Evolutionary conservation across 2,329 filamentous ascomycete species (phyloP), one percentile per base, ranked within the genome.

Genomic region (Colletotrichum kahawae): DNA sequence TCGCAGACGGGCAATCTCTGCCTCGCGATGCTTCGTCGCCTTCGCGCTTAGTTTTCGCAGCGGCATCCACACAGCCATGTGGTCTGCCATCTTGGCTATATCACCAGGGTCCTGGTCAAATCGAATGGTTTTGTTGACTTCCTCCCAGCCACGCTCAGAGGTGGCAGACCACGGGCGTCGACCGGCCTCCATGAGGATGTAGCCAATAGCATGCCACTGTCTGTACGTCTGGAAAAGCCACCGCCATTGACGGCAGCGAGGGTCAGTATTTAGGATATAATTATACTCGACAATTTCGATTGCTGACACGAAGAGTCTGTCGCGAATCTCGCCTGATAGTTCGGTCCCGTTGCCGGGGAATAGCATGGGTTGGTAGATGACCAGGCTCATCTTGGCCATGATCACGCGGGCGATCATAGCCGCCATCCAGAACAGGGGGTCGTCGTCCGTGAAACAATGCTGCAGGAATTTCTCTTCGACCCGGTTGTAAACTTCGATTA

Each of bases 371-470:
- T 96, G 92, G 79, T 96, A 94, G 4, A 95, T 89, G 75, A 95
- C 89, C 43, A 97, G 88, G 85, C 93, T 95, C 87, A 95, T 92
- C 83, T 95, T 96, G 67, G 92, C 92, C 84, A 95, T 90, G 76
- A 96, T 92, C 36, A 96, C 87, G 12, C 93, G 90, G 4, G 91
- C 89, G 29, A 95, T 88, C 33, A 93, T 93, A 5, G 91, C 92
- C 9, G 90, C 90, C 31, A 94, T 90, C 92, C 93, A 95, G 77
- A 92, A 92, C 2, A 95, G 84, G 0, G 90, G 87, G 60, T 90
- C 82, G 21, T 85, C 81, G 79, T 88, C 86, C 67, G 88, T 88
- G 4, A 70, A 57, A 10, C 71, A 77, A 71, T 92, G 85, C 48
- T 84, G 83, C 24, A 92, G 83, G 77, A 91, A 92, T 69, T 87